phyloP scores from a whole-genome alignment of 371 early-diverging fungal genomes.

The Mortierella sp. region DNA sequence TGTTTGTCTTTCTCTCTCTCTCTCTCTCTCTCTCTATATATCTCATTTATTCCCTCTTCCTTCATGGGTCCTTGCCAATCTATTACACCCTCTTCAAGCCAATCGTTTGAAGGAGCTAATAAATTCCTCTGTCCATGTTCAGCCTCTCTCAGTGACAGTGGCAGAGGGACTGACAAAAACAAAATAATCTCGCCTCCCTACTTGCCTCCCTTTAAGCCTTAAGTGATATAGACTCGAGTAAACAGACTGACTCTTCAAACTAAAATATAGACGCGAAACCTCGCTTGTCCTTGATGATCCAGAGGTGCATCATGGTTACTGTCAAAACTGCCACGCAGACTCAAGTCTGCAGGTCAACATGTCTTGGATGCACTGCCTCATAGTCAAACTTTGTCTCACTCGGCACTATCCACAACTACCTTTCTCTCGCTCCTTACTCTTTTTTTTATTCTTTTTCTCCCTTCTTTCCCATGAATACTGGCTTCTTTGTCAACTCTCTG shows the following conservation, averaged over 20 bases:
- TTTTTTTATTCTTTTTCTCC: too few relatives aligned
- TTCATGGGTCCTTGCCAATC: background rate
- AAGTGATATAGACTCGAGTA: background rate
- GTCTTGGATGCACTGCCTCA: constrained; percentile 26
- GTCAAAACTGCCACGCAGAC: background rate
- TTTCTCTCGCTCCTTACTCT: background rate
- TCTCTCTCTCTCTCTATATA: background rate
- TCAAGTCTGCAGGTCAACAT: constrained; percentile 3
- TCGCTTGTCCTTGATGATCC: background rate
- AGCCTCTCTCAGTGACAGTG: background rate
- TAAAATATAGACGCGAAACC: constrained; percentile 6
- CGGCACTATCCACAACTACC: background rate
- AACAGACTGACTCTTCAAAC: background rate
- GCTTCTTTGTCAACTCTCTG: background rate
- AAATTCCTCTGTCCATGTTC: background rate
- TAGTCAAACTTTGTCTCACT: background rate
- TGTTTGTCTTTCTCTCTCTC: background rate
- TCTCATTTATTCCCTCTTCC: background rate
- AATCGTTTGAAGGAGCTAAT: constrained; percentile 5
- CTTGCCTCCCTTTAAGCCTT: background rate
- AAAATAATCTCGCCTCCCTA: background rate
- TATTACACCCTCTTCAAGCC: background rate
- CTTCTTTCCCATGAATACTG: background rate
- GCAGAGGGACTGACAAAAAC: background rate
- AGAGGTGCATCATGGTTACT: background rate